Evolutionary conservation across 805 yeast genomes (phyloP), one percentile per base, ranked within the genome.

Genomic region (Suhomyces emberorum): DNA sequence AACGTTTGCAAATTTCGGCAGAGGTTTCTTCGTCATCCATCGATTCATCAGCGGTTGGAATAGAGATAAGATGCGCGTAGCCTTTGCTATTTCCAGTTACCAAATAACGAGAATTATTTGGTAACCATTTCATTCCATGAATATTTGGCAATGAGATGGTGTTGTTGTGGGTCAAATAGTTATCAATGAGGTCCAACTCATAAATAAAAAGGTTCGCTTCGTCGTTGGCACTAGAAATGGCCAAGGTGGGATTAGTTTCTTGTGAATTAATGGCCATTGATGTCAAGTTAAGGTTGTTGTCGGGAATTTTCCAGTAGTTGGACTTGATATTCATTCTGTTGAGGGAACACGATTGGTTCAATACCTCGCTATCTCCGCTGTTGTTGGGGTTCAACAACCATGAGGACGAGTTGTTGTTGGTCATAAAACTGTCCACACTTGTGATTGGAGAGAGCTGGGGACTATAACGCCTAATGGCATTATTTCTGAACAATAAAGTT

Each of bases 51-150:
- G 76, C 61, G 31, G 70, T 74, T 1, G 95, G 93, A 7, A 88
- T 69, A 12, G 82, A 65, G 3, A 86, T 76, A 41, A 88, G 56
- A 57, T 89, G 86, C 0, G 80, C 86, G 37, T 74, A 63, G 2
- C 96, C 96, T 40, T 77, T 76, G 34, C 72, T 74, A 54, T 88
- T 93, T 8, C 95, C 96, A 0, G 95, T 72, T n/a, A 79, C 52
- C 30, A 83, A 52, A 24, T 66, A 60, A 19, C 67, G 63, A 23
- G 67, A 57, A 21, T 44, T 18, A 9, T 61, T 55, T 3, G 71
- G 71, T 10, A 76, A 61, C 81, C 84, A 79, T 42, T 72, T 64
- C 55, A 77, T 52, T 1, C 74, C 62, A 38, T 74, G 65, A 18
- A 79, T 74, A 44, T 73, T 69, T 2, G 85, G 81, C 20, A 79